Evolutionary conservation across 208 protist genomes (phyloP).

Genomic region (Acanthamoeba castellanii): DNA sequence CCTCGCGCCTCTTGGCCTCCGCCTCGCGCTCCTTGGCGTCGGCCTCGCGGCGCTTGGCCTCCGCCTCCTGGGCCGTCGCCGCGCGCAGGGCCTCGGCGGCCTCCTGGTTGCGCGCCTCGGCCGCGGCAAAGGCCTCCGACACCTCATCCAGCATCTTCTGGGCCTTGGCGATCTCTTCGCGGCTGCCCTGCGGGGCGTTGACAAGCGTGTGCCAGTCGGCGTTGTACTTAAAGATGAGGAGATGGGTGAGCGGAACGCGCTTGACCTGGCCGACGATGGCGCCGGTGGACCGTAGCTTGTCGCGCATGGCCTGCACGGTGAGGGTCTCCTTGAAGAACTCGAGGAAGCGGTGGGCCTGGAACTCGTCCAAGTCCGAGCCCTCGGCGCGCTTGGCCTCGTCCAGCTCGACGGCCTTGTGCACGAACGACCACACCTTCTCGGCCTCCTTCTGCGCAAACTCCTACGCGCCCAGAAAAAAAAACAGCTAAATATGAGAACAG

Average conservation of each 20-base stretch:
- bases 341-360: slow-evolving; percentile 77
- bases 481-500: too few relatives aligned
- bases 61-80: slow-evolving; percentile 43
- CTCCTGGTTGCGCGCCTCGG: slow-evolving; percentile 43
- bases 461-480: neutral
- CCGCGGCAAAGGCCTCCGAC: slow-evolving; percentile 5
- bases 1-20: slow-evolving; percentile 45
- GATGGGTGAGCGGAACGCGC: slow-evolving; percentile 28
- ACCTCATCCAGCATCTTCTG: slow-evolving; percentile 58
- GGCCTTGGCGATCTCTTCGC: slow-evolving; percentile 58
- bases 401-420: slow-evolving; percentile 33
- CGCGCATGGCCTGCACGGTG: slow-evolving; percentile 75
- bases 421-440: slow-evolving; percentile 77
- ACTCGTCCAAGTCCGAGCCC: slow-evolving; percentile 76
- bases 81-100: slow-evolving; percentile 36
- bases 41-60: slow-evolving; percentile 58
- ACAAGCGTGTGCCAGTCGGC: slow-evolving; percentile 63
- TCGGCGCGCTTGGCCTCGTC: slow-evolving; percentile 65
- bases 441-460: slow-evolving; percentile 43
- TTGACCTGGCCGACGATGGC: slow-evolving; percentile 32
- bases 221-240: slow-evolving; percentile 70
- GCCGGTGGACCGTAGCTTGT: slow-evolving; percentile 66
- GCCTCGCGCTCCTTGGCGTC: slow-evolving; percentile 59
- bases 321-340: slow-evolving; percentile 78
- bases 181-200: slow-evolving; percentile 67